Base-by-base conservation (phyloP, 208 protist genomes). In the Leishmania arabica region DNA sequence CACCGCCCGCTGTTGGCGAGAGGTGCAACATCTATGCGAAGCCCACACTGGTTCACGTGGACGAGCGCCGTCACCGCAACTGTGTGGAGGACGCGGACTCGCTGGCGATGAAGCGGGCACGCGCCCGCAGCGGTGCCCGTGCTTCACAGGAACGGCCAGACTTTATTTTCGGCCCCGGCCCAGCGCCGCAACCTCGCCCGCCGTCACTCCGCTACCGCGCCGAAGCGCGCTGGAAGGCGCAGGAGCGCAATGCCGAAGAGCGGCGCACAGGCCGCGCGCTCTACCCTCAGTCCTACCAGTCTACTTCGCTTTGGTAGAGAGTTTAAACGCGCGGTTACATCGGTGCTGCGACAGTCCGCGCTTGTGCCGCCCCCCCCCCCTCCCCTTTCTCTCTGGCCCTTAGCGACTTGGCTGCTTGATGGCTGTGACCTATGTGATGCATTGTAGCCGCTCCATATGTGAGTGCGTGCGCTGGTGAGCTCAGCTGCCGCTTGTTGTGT, bases 221-320 rank as follows among this genome's bases (percentile, higher is more conserved):
- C 2, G 91, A 95, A 79, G 79, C 86, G 58, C 79, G 88, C 34
- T 92, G 89, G 86, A 88, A 82, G 62, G 76, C 81, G 19, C 82
- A 91, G 73, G 90, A 92, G 75, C 81, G 74, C 53, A 7, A 79
- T 17, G 54, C 56, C 8, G 80, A 86, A 54, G 68, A 87, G 77
- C 86, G 90, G 13, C 88, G 86, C 65, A 92, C 88, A 24, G 93
- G 93, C n/a, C 86, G 86, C 42, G 89, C 86, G 7, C 88, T 88
- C 79, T 80, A 89, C 42, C 82, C 77, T 6, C 89, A 91, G 65
- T 84, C 86, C 31, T 87, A 94, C 73, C 87, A 85, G 74, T 49
- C 75, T 37, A 96, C 93, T 9, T 81, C 90, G 17, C 85, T 95
- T 13, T 96, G 93, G 93, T 96, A 83, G 86, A 21, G 68, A 49